Evolutionary conservation across 495 filamentous ascomycete genomes (phyloP).

Genomic region (Aspergillus egyptiacus): DNA sequence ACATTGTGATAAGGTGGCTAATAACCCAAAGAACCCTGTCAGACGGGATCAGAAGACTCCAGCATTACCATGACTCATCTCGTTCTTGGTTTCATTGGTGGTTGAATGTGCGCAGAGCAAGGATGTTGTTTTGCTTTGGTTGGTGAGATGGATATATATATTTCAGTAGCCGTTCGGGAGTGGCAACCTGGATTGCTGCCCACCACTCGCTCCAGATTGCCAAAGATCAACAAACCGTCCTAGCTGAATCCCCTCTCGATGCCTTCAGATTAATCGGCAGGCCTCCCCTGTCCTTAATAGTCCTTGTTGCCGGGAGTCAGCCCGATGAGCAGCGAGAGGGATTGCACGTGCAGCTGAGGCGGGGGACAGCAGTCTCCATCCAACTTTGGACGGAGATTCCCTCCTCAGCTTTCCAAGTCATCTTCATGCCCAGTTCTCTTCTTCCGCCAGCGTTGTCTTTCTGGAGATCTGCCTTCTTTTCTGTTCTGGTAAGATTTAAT

Average conservation of each 20-base stretch:
- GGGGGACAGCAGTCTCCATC: not conserved
- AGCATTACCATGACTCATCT: constrained; percentile 1
- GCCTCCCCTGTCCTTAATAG: not conserved
- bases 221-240: not conserved
- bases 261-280: too few relatives aligned
- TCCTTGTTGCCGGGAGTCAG: not conserved
- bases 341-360: not conserved
- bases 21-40: not conserved
- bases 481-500: not conserved
- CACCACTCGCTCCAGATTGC: not conserved
- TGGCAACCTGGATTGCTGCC: too few relatives aligned
- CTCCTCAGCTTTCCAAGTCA: not conserved
- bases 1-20: not conserved
- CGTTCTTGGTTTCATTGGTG: not conserved
- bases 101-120: not conserved
- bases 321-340: not conserved
- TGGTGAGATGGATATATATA: not conserved
- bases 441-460: not conserved
- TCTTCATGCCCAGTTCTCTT: not conserved
- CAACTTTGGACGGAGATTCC: not conserved
- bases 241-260: too few relatives aligned
- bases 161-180: too few relatives aligned
- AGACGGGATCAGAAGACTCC: not conserved
- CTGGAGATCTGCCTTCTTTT: not conserved
- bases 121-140: too few relatives aligned